phyloP scores from a whole-genome alignment of 371 early-diverging fungal genomes.

The Rhizopus sp. region DNA sequence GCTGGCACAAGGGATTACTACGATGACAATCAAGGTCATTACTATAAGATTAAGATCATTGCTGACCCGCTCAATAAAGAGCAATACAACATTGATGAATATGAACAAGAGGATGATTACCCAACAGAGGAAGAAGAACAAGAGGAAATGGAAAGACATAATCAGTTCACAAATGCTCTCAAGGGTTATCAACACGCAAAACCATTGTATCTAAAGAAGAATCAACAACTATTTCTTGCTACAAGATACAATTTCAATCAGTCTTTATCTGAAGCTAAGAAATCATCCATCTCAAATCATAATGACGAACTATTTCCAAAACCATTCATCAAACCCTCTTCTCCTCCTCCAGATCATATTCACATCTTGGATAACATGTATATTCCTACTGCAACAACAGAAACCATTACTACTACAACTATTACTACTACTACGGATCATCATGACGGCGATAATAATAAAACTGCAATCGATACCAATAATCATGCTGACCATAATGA shows the following conservation, averaged over 20 bases:
- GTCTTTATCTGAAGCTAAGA: slow-evolving; percentile 30
- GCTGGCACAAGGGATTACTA: slow-evolving; percentile 64
- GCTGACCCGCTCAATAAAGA: slow-evolving; percentile 26
- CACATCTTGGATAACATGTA: background rate
- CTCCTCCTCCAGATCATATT: slow-evolving; percentile 8
- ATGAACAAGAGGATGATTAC: slow-evolving; percentile 19
- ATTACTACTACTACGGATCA: background rate
- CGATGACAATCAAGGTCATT: slow-evolving; percentile 73
- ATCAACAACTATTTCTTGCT: slow-evolving; percentile 23
- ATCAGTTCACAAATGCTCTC: slow-evolving; percentile 24
- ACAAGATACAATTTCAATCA: slow-evolving; percentile 37
- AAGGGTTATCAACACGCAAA: slow-evolving; percentile 28
- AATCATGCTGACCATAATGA: background rate
- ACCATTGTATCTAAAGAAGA: slow-evolving; percentile 23
- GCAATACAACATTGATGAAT: slow-evolving; percentile 1
- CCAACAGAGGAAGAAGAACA: slow-evolving; percentile 7
- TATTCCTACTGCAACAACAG: background rate
- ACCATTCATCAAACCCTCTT: slow-evolving; percentile 7
- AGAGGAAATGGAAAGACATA: slow-evolving; percentile 21
- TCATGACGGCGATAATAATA: slow-evolving; percentile 1
- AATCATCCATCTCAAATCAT: slow-evolving; percentile 7
- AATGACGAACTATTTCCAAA: slow-evolving; percentile 7
- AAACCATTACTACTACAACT: background rate
- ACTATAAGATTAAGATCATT: slow-evolving; percentile 46
- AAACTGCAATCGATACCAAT: background rate